Evolutionary conservation across 2,329 filamentous ascomycete species (phyloP).

Genomic region (Chrysoporthe austroafricana): DNA sequence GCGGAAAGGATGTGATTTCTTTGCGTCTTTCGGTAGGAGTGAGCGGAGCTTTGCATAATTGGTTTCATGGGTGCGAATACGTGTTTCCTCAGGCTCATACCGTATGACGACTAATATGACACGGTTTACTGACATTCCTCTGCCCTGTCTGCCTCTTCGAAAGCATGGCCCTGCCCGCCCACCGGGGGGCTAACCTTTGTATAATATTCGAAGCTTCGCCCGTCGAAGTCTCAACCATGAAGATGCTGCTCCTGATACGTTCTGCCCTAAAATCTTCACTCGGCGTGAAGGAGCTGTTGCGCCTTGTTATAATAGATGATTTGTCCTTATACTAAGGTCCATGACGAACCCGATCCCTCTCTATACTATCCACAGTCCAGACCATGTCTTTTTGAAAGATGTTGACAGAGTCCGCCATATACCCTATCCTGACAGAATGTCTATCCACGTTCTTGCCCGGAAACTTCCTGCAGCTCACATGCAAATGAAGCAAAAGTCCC

Average conservation of each 20-base stretch:
- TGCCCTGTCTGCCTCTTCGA: neutral
- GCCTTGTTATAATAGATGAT: neutral
- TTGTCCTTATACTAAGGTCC: neutral
- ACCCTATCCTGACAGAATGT: no score
- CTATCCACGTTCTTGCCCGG: no score
- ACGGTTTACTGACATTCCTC: constrained; percentile 1
- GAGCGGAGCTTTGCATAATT: constrained; percentile 16
- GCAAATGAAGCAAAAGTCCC: constrained; percentile 65
- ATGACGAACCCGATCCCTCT: neutral
- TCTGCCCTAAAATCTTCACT: neutral
- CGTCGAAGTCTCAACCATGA: neutral
- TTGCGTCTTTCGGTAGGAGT: constrained; percentile 9
- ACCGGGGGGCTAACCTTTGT: neutral
- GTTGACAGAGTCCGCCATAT: no score
- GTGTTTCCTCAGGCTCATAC: constrained; percentile 16
- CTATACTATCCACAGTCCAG: no score
- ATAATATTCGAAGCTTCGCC: neutral
- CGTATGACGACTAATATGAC: constrained; percentile 18
- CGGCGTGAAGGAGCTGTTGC: neutral
- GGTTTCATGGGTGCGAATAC: constrained; percentile 7
- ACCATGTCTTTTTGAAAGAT: no score
- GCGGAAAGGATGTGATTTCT: constrained; percentile 2
- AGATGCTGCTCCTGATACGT: neutral
- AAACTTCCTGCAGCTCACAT: constrained; percentile 36
- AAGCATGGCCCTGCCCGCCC: neutral